Evolutionary conservation across 305 asterid species (phyloP).

Genomic region (Fraxinus floribunda): DNA sequence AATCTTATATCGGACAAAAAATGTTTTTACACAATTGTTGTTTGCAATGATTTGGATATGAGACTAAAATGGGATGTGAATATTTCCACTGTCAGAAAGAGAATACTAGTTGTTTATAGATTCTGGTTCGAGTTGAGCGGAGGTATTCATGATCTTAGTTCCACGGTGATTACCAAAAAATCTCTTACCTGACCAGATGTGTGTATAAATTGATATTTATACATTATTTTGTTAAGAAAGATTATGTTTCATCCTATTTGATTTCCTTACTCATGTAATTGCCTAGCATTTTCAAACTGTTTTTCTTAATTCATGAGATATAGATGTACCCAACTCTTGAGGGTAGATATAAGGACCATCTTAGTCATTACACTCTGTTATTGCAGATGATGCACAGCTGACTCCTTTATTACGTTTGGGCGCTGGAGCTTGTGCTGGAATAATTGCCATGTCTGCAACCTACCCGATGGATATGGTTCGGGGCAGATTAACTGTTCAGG

Average conservation of each 20-base stretch:
- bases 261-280: background rate
- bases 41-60: background rate
- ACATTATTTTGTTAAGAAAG: background rate
- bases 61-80: background rate
- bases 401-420: slow-evolving; percentile 93
- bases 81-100: background rate
- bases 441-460: slow-evolving; percentile 98
- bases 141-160: background rate
- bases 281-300: background rate
- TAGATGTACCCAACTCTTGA: background rate
- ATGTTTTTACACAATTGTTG: background rate
- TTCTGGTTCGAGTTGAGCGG: background rate
- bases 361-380: background rate
- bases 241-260: background rate
- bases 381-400: slow-evolving; percentile 82
- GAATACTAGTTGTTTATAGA: background rate
- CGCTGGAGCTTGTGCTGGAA: slow-evolving; percentile 99
- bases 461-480: slow-evolving; percentile 99
- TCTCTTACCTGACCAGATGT: background rate
- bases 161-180: background rate
- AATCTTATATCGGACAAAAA: background rate
- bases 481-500: slow-evolving; percentile 96
- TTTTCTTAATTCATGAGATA: background rate
- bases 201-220: background rate
- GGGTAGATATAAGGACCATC: background rate